phyloP scores from a whole-genome alignment of 108 stramenopile species.

The Aurantiochytrium sp. region DNA sequence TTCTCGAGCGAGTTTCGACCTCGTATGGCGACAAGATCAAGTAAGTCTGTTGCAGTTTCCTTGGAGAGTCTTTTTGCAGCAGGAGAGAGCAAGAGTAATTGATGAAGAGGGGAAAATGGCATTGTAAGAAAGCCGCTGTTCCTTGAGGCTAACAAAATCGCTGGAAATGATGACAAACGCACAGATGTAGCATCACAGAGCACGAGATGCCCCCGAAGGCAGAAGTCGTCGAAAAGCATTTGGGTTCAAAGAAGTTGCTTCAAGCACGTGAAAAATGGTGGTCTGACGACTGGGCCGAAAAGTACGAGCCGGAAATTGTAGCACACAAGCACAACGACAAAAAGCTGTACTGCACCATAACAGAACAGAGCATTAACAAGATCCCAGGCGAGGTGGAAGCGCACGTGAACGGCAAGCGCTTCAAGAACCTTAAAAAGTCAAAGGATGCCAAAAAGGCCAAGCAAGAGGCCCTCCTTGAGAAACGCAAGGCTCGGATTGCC shows the following conservation, averaged over 20 bases:
- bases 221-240: neutral
- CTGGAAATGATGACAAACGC: no score
- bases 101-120: no score
- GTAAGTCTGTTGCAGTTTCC: neutral
- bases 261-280: constrained; percentile 12
- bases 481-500: neutral
- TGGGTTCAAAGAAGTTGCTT: neutral
- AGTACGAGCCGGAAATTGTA: constrained; percentile 20
- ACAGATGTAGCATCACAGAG: neutral
- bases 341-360: constrained; percentile 17
- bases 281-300: neutral
- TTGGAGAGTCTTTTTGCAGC: no score
- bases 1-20: neutral
- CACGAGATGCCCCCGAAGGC: constrained; percentile 18
- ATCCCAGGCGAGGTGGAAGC: constrained; percentile 8
- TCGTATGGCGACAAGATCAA: neutral
- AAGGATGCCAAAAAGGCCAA: constrained; percentile 2
- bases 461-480: neutral
- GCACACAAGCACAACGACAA: constrained; percentile 7
- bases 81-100: no score
- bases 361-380: constrained; percentile 17
- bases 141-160: no score
- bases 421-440: neutral
- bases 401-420: constrained; percentile 20
- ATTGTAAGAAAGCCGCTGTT: no score